Evolutionary conservation across 1,284 basidiomycete species (phyloP).

Genomic region (Malassezia sp.): DNA sequence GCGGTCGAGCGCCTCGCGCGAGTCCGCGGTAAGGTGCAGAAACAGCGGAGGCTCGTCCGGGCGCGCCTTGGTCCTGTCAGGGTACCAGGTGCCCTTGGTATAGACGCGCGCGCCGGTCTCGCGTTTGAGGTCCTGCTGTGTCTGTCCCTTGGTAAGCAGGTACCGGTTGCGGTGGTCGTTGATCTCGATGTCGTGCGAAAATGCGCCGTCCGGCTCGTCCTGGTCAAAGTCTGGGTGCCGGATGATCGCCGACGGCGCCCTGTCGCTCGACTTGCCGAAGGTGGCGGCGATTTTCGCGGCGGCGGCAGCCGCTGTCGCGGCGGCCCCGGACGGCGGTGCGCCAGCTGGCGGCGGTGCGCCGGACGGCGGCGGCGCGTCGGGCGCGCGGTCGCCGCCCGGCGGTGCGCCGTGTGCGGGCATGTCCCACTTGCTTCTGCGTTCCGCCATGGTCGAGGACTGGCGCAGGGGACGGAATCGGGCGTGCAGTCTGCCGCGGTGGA

Average conservation of each 20-base stretch:
- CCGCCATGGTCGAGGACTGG: conserved; percentile 15
- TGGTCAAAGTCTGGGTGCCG: conserved; percentile 52
- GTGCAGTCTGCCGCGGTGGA: not conserved
- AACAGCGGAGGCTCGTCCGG: conserved; percentile 58
- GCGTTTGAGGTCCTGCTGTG: conserved; percentile 67
- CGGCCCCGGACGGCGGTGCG: not conserved
- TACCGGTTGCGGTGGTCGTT: conserved; percentile 94
- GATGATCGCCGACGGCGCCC: conserved; percentile 8
- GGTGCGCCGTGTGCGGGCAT: conserved; percentile 4
- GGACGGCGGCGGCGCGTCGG: not conserved
- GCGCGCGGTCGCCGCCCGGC: not conserved
- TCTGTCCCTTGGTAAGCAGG: conserved; percentile 81
- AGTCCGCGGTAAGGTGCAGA: conserved; percentile 77
- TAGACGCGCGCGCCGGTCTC: conserved; percentile 41
- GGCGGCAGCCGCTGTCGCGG: conserved; percentile 36
- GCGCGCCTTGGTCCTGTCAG: conserved; percentile 47
- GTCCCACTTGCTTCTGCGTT: conserved; percentile 21
- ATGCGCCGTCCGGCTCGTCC: conserved; percentile 67
- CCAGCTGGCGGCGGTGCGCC: not conserved
- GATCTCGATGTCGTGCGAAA: conserved; percentile 85
- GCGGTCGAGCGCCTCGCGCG: conserved; percentile 61
- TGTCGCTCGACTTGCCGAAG: conserved; percentile 15
- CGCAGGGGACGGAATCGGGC: no score
- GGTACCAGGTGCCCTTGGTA: conserved; percentile 61
- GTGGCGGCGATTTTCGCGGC: conserved; percentile 39